Evolutionary conservation across 257 asterid species (phyloP).

Genomic region (Solanum chmielewskii): DNA sequence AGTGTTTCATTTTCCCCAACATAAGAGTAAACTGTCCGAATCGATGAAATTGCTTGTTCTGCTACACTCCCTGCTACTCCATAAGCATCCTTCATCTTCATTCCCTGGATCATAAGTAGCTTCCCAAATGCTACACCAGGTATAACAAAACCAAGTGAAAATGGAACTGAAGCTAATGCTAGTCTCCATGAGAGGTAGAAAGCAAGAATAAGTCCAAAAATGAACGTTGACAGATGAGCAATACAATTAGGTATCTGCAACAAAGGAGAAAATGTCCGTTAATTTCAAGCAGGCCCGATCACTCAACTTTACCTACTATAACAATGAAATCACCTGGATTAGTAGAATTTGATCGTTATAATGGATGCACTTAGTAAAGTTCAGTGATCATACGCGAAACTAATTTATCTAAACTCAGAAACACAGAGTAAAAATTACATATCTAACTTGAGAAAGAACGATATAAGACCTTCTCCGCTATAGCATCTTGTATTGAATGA

Average conservation of each 20-base stretch:
- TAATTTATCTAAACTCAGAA: not conserved
- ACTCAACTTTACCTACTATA: not conserved
- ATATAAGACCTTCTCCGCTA: conserved; percentile 55
- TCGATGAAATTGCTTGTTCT: conserved; percentile 62
- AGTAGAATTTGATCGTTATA: not conserved
- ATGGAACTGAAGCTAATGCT: conserved; percentile 59
- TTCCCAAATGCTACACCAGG: conserved; percentile 63
- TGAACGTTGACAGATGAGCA: conserved; percentile 38
- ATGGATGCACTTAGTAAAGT: not conserved
- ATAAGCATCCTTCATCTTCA: conserved; percentile 40
- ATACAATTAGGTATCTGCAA: conserved; percentile 55
- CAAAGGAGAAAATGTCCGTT: not conserved
- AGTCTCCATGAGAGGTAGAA: conserved; percentile 72
- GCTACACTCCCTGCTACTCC: conserved; percentile 52
- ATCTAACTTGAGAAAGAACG: not conserved
- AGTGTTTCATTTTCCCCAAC: conserved; percentile 55
- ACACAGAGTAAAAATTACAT: not conserved
- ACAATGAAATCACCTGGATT: not conserved
- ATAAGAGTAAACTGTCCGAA: conserved; percentile 64
- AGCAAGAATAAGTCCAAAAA: conserved; percentile 36
- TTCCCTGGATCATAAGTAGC: conserved; percentile 40
- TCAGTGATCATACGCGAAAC: not conserved
- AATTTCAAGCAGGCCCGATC: not conserved
- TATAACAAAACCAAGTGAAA: conserved; percentile 38
- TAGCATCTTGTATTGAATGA: conserved; percentile 53